Conservation (phyloP, 139 green algal species). For the Haematococcus lacustris region DNA sequence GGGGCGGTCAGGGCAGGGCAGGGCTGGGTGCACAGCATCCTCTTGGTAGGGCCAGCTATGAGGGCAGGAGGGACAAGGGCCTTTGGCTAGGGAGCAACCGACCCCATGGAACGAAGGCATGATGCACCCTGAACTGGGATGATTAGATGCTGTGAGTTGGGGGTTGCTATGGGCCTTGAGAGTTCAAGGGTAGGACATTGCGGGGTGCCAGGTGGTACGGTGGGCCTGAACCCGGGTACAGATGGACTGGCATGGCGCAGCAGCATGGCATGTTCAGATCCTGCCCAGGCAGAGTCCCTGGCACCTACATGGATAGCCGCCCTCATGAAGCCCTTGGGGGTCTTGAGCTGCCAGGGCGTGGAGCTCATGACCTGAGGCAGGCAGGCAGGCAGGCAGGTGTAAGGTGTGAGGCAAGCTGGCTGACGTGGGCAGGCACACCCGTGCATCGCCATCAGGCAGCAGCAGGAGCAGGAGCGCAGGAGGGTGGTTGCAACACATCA, state of each 20-base stretch:
- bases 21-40: no score
- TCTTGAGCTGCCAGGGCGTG: neutral
- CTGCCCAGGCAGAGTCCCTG: neutral
- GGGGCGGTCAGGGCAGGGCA: no score
- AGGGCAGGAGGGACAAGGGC: neutral
- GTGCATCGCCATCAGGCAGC: no score
- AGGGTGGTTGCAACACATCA: no score
- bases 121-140: neutral
- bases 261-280: neutral
- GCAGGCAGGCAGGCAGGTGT: no score
- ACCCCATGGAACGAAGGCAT: neutral
- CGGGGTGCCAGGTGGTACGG: neutral
- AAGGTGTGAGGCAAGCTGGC: no score
- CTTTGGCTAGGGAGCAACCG: neutral
- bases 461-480: no score
- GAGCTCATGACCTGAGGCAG: neutral
- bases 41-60: neutral
- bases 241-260: neutral
- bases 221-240: neutral
- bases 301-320: neutral
- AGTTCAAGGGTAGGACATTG: neutral
- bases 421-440: no score
- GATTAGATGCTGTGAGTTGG: neutral
- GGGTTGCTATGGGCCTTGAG: neutral
- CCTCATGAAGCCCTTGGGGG: neutral